A percentile compares a stretch with the other conserved stretches of the same genome.
Evolutionary conservation across 148 eudicot species (phyloP).

Genomic region (Rhododendron griersonianum): DNA sequence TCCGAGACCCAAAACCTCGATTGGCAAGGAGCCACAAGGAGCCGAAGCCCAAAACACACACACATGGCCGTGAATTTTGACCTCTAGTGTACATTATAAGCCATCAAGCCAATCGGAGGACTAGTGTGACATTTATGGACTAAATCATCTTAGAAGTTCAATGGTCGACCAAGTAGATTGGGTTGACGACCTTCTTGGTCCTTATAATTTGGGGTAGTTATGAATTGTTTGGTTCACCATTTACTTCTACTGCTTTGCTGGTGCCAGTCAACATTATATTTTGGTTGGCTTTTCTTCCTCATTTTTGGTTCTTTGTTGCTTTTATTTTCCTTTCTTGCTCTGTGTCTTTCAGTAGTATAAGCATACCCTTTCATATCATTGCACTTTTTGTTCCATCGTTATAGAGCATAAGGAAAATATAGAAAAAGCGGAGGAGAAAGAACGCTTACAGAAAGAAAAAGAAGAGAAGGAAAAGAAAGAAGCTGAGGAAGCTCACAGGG

Average conservation of each 20-base stretch:
- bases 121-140: background rate
- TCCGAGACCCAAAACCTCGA: too few relatives aligned
- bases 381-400: slow-evolving; percentile 10
- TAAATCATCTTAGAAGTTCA: background rate
- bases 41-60: background rate
- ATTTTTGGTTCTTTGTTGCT: background rate
- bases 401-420: slow-evolving; percentile 78
- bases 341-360: background rate
- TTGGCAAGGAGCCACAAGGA: too few relatives aligned
- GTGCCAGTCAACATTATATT: background rate
- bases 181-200: background rate
- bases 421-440: slow-evolving; percentile 88
- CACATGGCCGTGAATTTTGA: background rate
- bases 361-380: background rate
- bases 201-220: background rate
- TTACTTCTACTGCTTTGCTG: background rate
- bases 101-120: background rate
- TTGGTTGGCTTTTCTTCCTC: background rate
- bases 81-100: background rate
- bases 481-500: slow-evolving; percentile 36
- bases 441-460: slow-evolving; percentile 71
- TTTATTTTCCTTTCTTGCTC: background rate
- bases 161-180: background rate
- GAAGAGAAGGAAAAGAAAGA: slow-evolving; percentile 68
- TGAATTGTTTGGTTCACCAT: background rate